Percentiles rank a stretch among this genome's conserved stretches.
These are phyloP conservation scores for Blastobotrys peoriensis DNA, from an alignment of 805 yeast genomes.

Conservation along the genomic window DNA sequence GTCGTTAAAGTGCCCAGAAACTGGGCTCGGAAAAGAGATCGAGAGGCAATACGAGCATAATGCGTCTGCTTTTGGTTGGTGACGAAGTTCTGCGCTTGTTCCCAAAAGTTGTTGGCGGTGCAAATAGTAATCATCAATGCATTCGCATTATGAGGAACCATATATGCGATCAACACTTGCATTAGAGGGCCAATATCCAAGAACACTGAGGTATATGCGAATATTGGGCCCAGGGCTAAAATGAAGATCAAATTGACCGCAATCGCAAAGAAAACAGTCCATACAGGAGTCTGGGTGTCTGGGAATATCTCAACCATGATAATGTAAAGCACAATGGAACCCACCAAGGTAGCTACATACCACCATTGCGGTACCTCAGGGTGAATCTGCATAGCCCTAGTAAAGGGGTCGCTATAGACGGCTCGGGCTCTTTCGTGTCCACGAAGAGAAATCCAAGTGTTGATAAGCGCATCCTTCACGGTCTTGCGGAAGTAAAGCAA, in stretches of 20 bases:
- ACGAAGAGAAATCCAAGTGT: conserved; percentile 12
- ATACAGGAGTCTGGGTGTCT: conserved; percentile 31
- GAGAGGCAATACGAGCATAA: conserved; percentile 34
- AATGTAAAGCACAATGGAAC: conserved; percentile 31
- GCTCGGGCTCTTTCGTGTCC: conserved; percentile 8
- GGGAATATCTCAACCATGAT: conserved; percentile 17
- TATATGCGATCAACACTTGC: conserved; percentile 59
- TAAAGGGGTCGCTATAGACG: conserved; percentile 27
- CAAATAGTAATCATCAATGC: conserved; percentile 31
- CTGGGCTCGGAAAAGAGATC: conserved; percentile 26
- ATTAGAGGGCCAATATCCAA: conserved; percentile 56
- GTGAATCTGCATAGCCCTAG: conserved; percentile 42
- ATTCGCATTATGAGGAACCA: conserved; percentile 47
- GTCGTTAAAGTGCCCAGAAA: conserved; percentile 37
- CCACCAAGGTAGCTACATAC: conserved; percentile 42
- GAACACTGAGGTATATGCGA: conserved; percentile 52
- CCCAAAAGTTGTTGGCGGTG: conserved; percentile 39
- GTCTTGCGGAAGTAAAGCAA: conserved; percentile 14
- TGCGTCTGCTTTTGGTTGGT: conserved; percentile 56
- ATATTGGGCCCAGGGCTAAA: conserved; percentile 55
- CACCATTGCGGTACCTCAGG: conserved; percentile 48
- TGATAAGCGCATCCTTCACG: conserved; percentile 19
- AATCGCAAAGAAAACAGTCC: conserved; percentile 47
- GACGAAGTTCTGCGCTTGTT: conserved; percentile 51
- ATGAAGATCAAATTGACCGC: conserved; percentile 50